phyloP scores from a whole-genome alignment of 2,329 filamentous ascomycete genomes.

The Monilinia fructicola region DNA sequence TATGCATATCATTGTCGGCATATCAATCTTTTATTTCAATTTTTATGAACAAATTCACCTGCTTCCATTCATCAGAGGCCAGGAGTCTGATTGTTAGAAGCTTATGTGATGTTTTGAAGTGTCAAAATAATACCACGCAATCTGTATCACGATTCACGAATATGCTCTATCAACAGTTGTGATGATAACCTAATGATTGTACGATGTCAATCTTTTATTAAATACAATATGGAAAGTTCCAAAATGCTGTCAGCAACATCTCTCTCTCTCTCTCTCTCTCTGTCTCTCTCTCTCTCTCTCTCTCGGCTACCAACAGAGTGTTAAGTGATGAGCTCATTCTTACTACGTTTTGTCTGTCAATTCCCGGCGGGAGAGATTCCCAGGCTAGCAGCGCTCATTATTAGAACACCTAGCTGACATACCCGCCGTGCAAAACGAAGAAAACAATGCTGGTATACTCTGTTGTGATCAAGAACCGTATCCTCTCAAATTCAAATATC shows the following conservation, averaged over 20 bases:
- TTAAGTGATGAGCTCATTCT: conserved; percentile 2
- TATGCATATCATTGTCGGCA: not conserved
- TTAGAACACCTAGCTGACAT: not conserved
- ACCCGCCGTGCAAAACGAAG: not conserved
- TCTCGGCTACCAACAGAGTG: not conserved
- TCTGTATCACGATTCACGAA: not conserved
- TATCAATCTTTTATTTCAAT: not conserved
- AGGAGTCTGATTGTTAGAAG: conserved; percentile 1
- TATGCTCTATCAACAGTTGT: not conserved
- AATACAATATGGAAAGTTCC: conserved; percentile 2
- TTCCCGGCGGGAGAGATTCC: not conserved
- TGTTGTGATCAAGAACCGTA: not conserved
- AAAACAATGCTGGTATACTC: not conserved
- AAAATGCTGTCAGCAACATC: not conserved
- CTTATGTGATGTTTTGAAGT: conserved; percentile 3
- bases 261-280: too few species aligned
- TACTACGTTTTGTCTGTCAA: not conserved
- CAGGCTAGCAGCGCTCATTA: not conserved
- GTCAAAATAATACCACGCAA: too few species aligned
- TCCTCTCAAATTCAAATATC: conserved; percentile 21
- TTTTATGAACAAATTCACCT: not conserved
- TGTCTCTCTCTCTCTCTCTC: too few species aligned
- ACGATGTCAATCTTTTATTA: not conserved
- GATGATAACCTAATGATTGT: too few species aligned
- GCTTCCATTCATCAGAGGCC: not conserved